These are phyloP conservation scores for Uromyces viciae-fabae DNA, from an alignment of 1,284 basidiomycete species.

Conservation along the genomic window DNA sequence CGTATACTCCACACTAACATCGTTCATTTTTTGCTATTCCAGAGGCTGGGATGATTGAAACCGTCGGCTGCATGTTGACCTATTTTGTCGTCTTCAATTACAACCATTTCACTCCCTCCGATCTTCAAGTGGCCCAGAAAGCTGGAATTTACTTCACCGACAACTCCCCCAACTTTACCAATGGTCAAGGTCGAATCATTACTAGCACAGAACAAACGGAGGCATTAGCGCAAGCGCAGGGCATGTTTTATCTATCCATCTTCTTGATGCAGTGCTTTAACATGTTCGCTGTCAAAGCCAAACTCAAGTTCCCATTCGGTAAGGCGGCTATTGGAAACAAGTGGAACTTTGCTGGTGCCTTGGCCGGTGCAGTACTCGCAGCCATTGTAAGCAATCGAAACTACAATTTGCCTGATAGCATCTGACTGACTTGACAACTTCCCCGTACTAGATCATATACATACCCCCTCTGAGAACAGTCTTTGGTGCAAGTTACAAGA, in stretches of 20 bases:
- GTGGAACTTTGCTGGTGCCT: slow-evolving; percentile 66
- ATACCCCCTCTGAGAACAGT: slow-evolving; percentile 67
- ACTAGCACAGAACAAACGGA: slow-evolving; percentile 61
- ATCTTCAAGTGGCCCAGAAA: slow-evolving; percentile 61
- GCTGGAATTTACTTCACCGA: slow-evolving; percentile 60
- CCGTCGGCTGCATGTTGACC: slow-evolving; percentile 56
- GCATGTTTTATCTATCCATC: slow-evolving; percentile 65
- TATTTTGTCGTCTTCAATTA: slow-evolving; percentile 68
- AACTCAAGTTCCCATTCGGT: slow-evolving; percentile 65
- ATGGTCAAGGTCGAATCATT: slow-evolving; percentile 60
- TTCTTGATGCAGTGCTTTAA: slow-evolving; percentile 70
- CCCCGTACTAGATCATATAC: slow-evolving; percentile 54
- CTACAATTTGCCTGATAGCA: not conserved
- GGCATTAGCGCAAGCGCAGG: slow-evolving; percentile 64
- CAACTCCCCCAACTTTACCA: slow-evolving; percentile 62
- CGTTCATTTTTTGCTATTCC: not conserved
- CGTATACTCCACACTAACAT: not conserved
- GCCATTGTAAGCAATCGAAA: slow-evolving; percentile 61
- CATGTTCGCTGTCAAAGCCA: slow-evolving; percentile 67
- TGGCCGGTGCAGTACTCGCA: slow-evolving; percentile 63
- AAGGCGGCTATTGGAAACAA: slow-evolving; percentile 62
- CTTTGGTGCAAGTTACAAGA: slow-evolving; percentile 63
- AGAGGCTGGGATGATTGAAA: slow-evolving; percentile 53
- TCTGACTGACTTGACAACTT: not conserved
- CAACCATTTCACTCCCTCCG: slow-evolving; percentile 63